Conservation (phyloP, 352 stramenopile species). For the Phytophthora brassicae region DNA sequence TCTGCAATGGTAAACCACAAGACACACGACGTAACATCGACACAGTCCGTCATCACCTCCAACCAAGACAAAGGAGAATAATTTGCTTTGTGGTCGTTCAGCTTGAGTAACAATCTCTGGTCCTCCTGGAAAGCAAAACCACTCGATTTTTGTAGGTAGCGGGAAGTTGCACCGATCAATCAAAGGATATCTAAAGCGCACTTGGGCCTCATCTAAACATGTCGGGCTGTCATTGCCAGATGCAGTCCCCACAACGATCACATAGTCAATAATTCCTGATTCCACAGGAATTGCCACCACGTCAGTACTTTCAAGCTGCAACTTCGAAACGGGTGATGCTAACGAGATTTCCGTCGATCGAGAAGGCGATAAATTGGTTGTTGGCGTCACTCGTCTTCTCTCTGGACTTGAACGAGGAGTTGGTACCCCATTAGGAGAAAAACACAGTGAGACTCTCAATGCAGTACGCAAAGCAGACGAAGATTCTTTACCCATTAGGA, state of each 20-base stretch:
- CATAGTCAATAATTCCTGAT: slow-evolving; percentile 75
- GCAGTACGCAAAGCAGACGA: slow-evolving; percentile 54
- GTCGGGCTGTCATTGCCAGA: background rate
- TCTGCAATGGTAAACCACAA: too few relatives aligned
- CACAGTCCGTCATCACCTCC: too few relatives aligned
- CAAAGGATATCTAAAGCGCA: slow-evolving; percentile 67
- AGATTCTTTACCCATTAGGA: slow-evolving; percentile 45
- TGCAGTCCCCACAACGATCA: slow-evolving; percentile 60
- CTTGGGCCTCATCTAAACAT: slow-evolving; percentile 45
- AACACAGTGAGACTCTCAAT: slow-evolving; percentile 74
- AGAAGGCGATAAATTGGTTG: slow-evolving; percentile 14
- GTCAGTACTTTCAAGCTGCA: slow-evolving; percentile 11
- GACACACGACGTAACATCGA: too few relatives aligned
- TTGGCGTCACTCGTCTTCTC: slow-evolving; percentile 23
- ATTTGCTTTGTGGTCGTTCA: slow-evolving; percentile 45
- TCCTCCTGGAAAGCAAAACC: slow-evolving; percentile 84
- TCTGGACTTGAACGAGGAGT: slow-evolving; percentile 16
- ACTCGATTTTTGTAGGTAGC: slow-evolving; percentile 86
- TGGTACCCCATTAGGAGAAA: slow-evolving; percentile 39
- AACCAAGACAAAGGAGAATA: slow-evolving; percentile 84
- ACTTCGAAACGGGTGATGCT: slow-evolving; percentile 38
- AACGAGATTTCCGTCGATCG: slow-evolving; percentile 35
- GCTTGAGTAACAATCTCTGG: slow-evolving; percentile 56
- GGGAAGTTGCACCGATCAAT: slow-evolving; percentile 60
- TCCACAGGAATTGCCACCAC: slow-evolving; percentile 41